Evolutionary conservation across 192 early-diverging fungal genomes (phyloP).

Genomic region (Linnemannia schmuckeri): DNA sequence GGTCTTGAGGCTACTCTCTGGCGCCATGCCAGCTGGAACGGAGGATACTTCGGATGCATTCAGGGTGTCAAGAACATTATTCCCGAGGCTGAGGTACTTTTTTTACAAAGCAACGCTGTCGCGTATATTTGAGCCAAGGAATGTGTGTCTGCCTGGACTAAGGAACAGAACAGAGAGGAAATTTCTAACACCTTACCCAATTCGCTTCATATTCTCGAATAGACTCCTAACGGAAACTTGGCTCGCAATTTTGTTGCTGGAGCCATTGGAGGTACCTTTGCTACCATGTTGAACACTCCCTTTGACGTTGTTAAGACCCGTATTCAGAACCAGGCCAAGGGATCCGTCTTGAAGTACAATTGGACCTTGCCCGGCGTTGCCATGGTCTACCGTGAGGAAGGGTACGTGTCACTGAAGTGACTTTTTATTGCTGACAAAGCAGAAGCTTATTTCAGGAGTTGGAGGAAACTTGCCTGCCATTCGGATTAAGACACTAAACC

Average conservation of each 20-base stretch:
- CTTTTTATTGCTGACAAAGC: background rate
- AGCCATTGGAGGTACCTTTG: slow-evolving; percentile 92
- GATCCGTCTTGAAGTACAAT: slow-evolving; percentile 85
- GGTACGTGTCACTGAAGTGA: slow-evolving; percentile 60
- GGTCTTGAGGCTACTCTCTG: slow-evolving; percentile 95
- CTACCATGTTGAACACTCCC: slow-evolving; percentile 94
- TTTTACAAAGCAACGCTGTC: background rate
- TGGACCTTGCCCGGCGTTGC: slow-evolving; percentile 85
- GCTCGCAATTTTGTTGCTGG: slow-evolving; percentile 92
- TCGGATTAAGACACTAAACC: background rate
- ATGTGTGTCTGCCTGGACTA: background rate
- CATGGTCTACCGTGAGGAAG: slow-evolving; percentile 90
- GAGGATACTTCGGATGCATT: slow-evolving; percentile 94
- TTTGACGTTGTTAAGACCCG: slow-evolving; percentile 98
- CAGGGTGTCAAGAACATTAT: slow-evolving; percentile 76
- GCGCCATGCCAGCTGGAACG: slow-evolving; percentile 97
- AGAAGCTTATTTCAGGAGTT: background rate
- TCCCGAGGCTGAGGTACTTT: slow-evolving; percentile 78
- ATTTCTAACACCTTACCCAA: background rate
- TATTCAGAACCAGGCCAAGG: slow-evolving; percentile 86
- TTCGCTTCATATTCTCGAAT: background rate
- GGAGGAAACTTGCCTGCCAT: background rate
- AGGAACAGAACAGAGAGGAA: background rate
- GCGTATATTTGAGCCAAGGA: background rate
- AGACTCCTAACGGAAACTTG: slow-evolving; percentile 81